phyloP scores from a whole-genome alignment of 2,329 filamentous ascomycete species.

The Scedosporium dehoogii region DNA sequence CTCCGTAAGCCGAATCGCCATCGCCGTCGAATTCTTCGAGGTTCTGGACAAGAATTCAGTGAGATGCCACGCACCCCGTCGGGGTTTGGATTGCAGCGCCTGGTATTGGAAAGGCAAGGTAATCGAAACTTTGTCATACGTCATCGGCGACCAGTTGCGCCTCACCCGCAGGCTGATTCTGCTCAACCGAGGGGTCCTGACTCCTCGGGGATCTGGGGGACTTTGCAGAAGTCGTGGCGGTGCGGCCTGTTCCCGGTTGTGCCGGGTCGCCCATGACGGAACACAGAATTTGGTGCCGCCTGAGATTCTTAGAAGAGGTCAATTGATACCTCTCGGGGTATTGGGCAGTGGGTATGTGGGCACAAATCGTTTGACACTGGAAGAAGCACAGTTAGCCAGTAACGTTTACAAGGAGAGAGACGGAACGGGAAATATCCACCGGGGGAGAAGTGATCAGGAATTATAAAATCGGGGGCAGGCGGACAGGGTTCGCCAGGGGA shows the following conservation, averaged over 20 bases:
- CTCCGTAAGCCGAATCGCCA: neutral
- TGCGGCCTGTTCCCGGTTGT: neutral
- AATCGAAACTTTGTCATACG: neutral
- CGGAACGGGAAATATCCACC: no score
- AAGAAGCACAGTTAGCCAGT: no score
- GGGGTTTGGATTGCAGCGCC: no score
- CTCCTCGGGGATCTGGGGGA: neutral
- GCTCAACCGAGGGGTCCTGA: neutral
- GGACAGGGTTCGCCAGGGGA: no score
- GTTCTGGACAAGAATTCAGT: neutral
- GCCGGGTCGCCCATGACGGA: neutral
- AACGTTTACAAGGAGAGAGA: no score
- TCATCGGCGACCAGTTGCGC: neutral
- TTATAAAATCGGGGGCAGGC: no score
- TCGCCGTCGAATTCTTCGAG: neutral
- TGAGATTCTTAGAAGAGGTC: neutral
- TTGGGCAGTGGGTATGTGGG: no score
- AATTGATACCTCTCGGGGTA: neutral
- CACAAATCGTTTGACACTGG: no score
- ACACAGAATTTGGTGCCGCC: neutral
- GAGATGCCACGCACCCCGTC: neutral
- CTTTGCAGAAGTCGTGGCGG: neutral
- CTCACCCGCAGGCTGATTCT: neutral
- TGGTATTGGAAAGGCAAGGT: no score
- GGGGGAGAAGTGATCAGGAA: no score